Base-by-base conservation (phyloP, 2,329 filamentous ascomycete species). In the Exophiala viscosa region DNA sequence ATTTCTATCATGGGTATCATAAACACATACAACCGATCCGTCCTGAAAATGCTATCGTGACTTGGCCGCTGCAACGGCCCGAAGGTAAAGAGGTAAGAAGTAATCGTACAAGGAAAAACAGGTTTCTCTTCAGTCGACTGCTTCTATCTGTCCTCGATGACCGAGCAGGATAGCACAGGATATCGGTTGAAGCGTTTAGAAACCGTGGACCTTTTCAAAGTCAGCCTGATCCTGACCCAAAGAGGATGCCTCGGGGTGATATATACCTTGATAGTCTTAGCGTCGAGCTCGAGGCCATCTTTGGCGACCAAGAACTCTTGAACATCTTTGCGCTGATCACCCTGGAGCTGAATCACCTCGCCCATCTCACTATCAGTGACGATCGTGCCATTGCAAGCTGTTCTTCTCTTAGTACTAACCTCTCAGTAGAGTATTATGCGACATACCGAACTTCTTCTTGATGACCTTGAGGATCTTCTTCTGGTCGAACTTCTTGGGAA, bases 381-480 rank as follows among this genome's bases (percentile, higher is more conserved):
- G 74, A 97, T 95, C 78, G 91, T 97, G 83, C 93, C 93, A 96
- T 99, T 97, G 89, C 92, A 97, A 76, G 93, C 92, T 71, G 96
- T 96, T 73, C 95, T 91, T 84, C 96, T 97, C 86, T 97, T 96
- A 82, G 96, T 9, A n/a, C 28, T 14, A 42, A 42, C 11, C 15
- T n/a, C 5, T 36, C 36, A 17, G 4, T 6, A 33, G 50, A 33
- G 10, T 32, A 20, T 28, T 32, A 11, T 13, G 15, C 14, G 47
- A 70, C 84, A 60, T 81, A 90, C 87, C 87, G 70, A 97, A 97
- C 74, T 96, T 93, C 85, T 97, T 97, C 86, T 97, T 97, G 82
- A 97, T 96, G 76, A 95, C 91, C 82, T 96, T 96, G 69, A 99
- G 86, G 73, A 99, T 96, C 81, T 96, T 96, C 85, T 96, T 97